phyloP scores from a whole-genome alignment of 352 stramenopile species.

The Pythium aristosporum region DNA sequence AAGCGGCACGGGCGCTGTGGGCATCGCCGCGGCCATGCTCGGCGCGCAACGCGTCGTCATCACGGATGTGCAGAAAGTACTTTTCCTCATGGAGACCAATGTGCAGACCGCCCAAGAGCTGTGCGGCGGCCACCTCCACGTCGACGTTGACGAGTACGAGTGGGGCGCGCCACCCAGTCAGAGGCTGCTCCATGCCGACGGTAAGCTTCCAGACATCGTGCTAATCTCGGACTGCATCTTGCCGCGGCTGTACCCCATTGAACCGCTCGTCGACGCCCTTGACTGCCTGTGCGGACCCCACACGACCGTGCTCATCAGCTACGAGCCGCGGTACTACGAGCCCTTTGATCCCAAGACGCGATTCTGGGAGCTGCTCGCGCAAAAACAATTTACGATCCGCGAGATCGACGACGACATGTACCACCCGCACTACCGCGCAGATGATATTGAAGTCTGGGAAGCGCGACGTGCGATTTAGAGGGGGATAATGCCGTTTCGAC shows the following conservation, averaged over 20 bases:
- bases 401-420: constrained; percentile 54
- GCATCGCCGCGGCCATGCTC: constrained; percentile 87
- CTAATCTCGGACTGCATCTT: constrained; percentile 95
- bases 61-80: constrained; percentile 89
- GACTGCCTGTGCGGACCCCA: constrained; percentile 52
- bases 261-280: constrained; percentile 91
- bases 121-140: constrained; percentile 26
- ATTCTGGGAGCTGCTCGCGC: constrained; percentile 76
- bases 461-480: constrained; percentile 14
- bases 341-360: constrained; percentile 75
- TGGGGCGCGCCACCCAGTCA: constrained; percentile 69
- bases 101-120: constrained; percentile 41
- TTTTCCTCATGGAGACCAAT: constrained; percentile 91
- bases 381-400: constrained; percentile 46
- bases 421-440: constrained; percentile 70
- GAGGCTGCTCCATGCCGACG: constrained; percentile 29
- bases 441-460: constrained; percentile 91
- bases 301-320: constrained; percentile 80
- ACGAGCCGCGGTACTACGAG: constrained; percentile 84
- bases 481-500: constrained; percentile 2
- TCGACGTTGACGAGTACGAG: constrained; percentile 87
- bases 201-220: constrained; percentile 68
- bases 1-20: constrained; percentile 90
- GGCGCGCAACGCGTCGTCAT: constrained; percentile 79
- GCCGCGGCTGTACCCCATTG: constrained; percentile 95